A percentile compares a stretch with the other conserved stretches of the same genome.
These are phyloP conservation scores for Pseudocercospora ulei DNA, from an alignment of 2,329 filamentous ascomycete genomes.

Conservation along the genomic window DNA sequence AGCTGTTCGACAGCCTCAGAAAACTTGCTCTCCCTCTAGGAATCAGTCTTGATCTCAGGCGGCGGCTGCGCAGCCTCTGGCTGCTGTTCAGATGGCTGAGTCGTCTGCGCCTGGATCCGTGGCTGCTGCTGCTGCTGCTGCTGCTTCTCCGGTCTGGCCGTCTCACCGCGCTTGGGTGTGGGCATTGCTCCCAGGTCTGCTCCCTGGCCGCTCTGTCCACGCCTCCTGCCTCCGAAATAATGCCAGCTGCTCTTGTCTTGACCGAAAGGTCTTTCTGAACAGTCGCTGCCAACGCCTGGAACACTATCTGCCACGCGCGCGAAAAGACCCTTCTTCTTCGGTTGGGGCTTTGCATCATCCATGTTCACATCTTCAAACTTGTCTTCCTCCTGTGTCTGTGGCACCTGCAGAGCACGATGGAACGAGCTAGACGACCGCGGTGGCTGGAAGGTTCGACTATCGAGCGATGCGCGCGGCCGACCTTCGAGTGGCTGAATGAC, in stretches of 20 bases:
- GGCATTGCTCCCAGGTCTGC: constrained; percentile 59
- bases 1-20: constrained; percentile 20
- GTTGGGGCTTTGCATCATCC: constrained; percentile 58
- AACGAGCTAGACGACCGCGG: constrained; percentile 36
- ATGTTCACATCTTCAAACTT: constrained; percentile 84
- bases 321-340: constrained; percentile 71
- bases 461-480: constrained; percentile 65
- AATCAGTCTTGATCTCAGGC: constrained; percentile 25
- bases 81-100: constrained; percentile 22
- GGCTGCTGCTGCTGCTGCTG: constrained; percentile 10
- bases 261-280: constrained; percentile 27
- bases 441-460: constrained; percentile 50
- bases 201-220: constrained; percentile 59
- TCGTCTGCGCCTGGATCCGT: constrained; percentile 10
- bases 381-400: constrained; percentile 38
- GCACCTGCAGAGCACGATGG: constrained; percentile 30
- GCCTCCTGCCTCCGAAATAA: constrained; percentile 61
- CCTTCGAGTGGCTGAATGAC: constrained; percentile 51
- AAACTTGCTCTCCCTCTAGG: constrained; percentile 26
- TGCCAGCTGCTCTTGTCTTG: constrained; percentile 34
- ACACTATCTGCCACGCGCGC: constrained; percentile 61
- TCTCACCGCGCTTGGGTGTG: constrained; percentile 40
- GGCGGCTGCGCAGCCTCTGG: constrained; percentile 11
- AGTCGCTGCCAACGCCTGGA: constrained; percentile 22
- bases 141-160: constrained; percentile 26